Evolutionary conservation across 2,329 filamentous ascomycete species (phyloP), one percentile per base, ranked within the genome.

Genomic region (Neonectria ditissima): DNA sequence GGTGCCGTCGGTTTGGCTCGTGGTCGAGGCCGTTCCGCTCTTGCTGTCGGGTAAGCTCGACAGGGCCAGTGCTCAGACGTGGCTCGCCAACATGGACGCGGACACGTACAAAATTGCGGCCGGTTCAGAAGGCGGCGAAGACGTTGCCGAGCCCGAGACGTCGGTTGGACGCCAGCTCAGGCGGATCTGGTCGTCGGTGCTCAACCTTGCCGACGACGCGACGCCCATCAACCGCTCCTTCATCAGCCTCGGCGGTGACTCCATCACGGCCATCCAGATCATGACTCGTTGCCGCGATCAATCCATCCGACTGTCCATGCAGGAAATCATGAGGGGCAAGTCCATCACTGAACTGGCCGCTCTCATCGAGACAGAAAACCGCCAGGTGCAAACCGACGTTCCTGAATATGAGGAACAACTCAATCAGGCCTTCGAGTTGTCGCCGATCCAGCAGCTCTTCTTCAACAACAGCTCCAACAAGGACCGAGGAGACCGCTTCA

Each of bases 371-470:
- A 26, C 7, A 1, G 26, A 63, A 52, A 48, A 39, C 9, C 65
- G 2, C 28, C 18, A 37, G 4, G 13, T 8, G n/a, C 10, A 34
- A 3, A 30, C 26, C 3, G 22, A n/a, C 11, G 16, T 32, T 7
- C 8, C 10, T 4, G 34, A 59, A 1, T 8, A 59, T 6, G 61
- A 65, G 5, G 66, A 65, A 1, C 20, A 62, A 1, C 5, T 43
- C n/a, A 9, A 24, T 3, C 2, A 20, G 0, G 2, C 41, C 24
- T 84, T 83, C 56, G 69, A 72, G 0, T 68, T 84, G 1, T 81
- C 81, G 0, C 83, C 83, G 0, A 79, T 84, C 22, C 83, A 84
- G 59, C 72, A 76, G 18, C 71, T 83, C 37, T 82, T 81, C 59
- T 81, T 84, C 59, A 77, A 53, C 44, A 68, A 65, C 44, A 69